Conservation (phyloP, 495 filamentous ascomycete genomes). For the Podospora bellae-mahoneyi region DNA sequence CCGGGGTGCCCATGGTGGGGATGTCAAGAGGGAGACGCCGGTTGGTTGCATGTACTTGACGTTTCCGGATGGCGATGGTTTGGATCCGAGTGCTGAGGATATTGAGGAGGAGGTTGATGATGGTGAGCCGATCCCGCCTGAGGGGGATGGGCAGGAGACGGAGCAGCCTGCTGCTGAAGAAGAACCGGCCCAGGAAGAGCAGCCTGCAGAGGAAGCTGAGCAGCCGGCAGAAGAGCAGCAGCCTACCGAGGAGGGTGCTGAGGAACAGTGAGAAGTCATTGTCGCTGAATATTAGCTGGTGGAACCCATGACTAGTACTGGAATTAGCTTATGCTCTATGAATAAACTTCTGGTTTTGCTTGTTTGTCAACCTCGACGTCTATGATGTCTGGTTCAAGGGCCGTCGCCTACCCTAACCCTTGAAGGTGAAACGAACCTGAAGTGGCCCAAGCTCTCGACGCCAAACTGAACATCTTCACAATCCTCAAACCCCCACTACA, state of each 20-base stretch:
- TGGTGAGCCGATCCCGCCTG: background rate
- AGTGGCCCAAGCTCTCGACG: background rate
- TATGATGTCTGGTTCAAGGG: too few relatives aligned
- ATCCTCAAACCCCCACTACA: background rate
- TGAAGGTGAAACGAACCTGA: background rate
- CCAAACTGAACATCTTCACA: background rate
- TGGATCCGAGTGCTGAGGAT: background rate
- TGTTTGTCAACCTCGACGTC: too few relatives aligned
- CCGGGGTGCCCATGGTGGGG: background rate
- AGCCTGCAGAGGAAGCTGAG: background rate
- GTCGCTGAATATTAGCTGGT: too few relatives aligned
- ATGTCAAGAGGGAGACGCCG: background rate
- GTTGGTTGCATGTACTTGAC: slow-evolving; percentile 5
- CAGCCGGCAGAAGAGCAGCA: background rate
- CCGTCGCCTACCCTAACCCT: background rate
- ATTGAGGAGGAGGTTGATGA: background rate
- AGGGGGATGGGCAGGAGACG: background rate
- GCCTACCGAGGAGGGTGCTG: too few relatives aligned
- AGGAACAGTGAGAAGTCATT: too few relatives aligned
- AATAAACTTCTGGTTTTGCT: too few relatives aligned
- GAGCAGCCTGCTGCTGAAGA: background rate
- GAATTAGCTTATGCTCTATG: too few relatives aligned
- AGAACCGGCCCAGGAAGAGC: background rate
- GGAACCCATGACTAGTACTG: too few relatives aligned
- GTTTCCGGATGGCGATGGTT: slow-evolving; percentile 1